A percentile compares a stretch with the other conserved stretches of the same genome.
phyloP scores from a whole-genome alignment of 768 basidiomycete genomes.

The Podaxis sp. region DNA sequence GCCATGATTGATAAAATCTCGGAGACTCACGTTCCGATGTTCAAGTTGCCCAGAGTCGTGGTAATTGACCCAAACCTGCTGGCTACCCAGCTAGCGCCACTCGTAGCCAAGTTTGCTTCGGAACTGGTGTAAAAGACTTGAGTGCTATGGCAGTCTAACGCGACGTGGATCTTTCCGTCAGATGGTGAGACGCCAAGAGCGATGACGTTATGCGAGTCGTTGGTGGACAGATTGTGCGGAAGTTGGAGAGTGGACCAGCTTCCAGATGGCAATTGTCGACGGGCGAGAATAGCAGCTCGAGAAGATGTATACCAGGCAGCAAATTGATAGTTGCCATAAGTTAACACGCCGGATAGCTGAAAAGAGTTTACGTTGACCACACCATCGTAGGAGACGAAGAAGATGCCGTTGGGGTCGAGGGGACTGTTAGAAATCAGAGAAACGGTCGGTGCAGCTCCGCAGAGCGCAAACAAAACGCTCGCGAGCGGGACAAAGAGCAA shows the following conservation, averaged over 20 bases:
- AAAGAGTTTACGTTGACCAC: constrained; percentile 50
- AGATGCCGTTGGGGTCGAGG: constrained; percentile 41
- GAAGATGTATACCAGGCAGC: constrained; percentile 48
- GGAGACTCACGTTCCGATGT: constrained; percentile 38
- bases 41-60: constrained; percentile 39
- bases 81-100: constrained; percentile 41
- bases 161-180: constrained; percentile 47
- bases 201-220: constrained; percentile 46
- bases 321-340: constrained; percentile 40
- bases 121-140: constrained; percentile 43
- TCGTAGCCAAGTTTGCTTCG: constrained; percentile 38
- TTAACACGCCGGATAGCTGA: constrained; percentile 41
- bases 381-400: constrained; percentile 46
- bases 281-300: constrained; percentile 37
- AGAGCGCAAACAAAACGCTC: constrained; percentile 17
- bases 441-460: constrained; percentile 38
- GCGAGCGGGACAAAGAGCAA: constrained; percentile 14
- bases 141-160: constrained; percentile 47
- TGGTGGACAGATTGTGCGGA: constrained; percentile 39
- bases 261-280: constrained; percentile 40
- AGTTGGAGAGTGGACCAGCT: constrained; percentile 42
- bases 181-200: constrained; percentile 43
- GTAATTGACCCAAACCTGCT: constrained; percentile 42
- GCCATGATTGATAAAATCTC: background rate
- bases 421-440: constrained; percentile 37